Conservation (phyloP, 768 basidiomycete genomes). For the Amanita phalloides region DNA sequence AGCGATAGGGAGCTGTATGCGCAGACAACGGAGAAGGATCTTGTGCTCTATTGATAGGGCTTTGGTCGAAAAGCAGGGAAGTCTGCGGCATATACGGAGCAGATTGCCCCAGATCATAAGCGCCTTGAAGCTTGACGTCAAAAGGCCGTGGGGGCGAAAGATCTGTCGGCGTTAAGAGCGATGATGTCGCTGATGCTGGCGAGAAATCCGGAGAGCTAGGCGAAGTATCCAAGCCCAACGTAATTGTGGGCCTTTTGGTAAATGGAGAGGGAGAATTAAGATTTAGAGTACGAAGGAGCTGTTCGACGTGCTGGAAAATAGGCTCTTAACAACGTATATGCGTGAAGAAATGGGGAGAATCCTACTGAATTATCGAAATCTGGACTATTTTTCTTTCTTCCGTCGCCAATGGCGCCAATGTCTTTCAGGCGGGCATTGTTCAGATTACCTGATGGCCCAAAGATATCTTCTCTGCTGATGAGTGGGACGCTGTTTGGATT, state of each 20-base stretch:
- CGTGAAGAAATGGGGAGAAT: constrained; percentile 9
- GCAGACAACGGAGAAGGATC: constrained; percentile 5
- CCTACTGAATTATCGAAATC: constrained; percentile 46
- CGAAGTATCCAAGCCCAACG: constrained; percentile 34
- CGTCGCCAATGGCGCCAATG: constrained; percentile 74
- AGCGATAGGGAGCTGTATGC: constrained; percentile 6
- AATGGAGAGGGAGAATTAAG: constrained; percentile 64
- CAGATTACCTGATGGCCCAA: constrained; percentile 33
- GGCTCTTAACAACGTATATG: constrained; percentile 14
- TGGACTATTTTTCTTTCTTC: constrained; percentile 52
- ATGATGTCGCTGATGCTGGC: constrained; percentile 60
- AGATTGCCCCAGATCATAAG: constrained; percentile 37
- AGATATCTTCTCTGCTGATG: constrained; percentile 50
- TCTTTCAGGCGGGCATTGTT: constrained; percentile 29
- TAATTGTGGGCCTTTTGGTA: constrained; percentile 30
- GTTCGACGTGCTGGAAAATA: constrained; percentile 59
- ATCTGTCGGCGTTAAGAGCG: constrained; percentile 66
- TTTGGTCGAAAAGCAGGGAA: constrained; percentile 29
- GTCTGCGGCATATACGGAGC: constrained; percentile 36
- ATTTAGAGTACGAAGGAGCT: constrained; percentile 69
- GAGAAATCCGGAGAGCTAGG: constrained; percentile 60
- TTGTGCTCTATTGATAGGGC: constrained; percentile 1
- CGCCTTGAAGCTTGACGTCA: constrained; percentile 42
- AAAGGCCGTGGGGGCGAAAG: constrained; percentile 56
- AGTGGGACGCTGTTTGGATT: constrained; percentile 16